These are phyloP conservation scores for Aspergillus sp. DNA, from an alignment of 2,329 filamentous ascomycete species.

Conservation along the genomic window DNA sequence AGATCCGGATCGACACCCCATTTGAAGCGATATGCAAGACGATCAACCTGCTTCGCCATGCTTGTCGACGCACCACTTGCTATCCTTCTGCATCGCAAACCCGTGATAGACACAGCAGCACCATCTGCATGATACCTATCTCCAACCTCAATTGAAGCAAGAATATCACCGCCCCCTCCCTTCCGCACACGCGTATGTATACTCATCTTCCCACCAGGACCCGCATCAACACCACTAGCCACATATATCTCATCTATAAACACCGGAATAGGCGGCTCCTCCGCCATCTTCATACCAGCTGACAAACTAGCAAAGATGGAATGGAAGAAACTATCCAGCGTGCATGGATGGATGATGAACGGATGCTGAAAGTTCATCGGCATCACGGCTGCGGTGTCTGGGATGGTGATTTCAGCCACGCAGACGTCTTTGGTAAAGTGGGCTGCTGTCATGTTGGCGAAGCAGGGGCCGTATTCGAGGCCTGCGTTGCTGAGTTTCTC, in stretches of 20 bases:
- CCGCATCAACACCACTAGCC: conserved; percentile 2
- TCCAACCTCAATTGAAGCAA: conserved; percentile 10
- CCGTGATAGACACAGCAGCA: conserved; percentile 7
- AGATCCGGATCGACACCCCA: conserved; percentile 17
- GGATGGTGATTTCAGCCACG: conserved; percentile 17
- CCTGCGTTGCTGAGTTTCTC: conserved; percentile 16
- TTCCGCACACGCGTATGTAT: conserved; percentile 7
- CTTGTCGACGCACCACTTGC: not conserved
- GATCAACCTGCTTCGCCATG: not conserved
- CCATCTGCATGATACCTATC: not conserved
- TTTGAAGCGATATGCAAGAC: conserved; percentile 12
- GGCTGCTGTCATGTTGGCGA: conserved; percentile 17
- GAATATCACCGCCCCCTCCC: not conserved
- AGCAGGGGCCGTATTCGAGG: conserved; percentile 24
- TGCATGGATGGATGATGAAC: conserved; percentile 26
- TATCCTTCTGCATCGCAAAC: conserved; percentile 11
- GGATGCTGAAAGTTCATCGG: conserved; percentile 21
- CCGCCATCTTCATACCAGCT: conserved; percentile 2
- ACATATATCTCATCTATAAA: conserved; percentile 16
- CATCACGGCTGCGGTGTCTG: conserved; percentile 22
- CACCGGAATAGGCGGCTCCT: conserved; percentile 16
- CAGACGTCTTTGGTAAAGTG: conserved; percentile 6
- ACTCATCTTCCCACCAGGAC: conserved; percentile 6
- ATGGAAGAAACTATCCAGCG: conserved; percentile 28
- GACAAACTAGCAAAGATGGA: conserved; percentile 16